Percentiles rank a stretch among this genome's conserved stretches.
These are phyloP conservation scores for Alternaria angustiovoidea DNA, from an alignment of 2,329 filamentous ascomycete genomes.

Conservation along the genomic window DNA sequence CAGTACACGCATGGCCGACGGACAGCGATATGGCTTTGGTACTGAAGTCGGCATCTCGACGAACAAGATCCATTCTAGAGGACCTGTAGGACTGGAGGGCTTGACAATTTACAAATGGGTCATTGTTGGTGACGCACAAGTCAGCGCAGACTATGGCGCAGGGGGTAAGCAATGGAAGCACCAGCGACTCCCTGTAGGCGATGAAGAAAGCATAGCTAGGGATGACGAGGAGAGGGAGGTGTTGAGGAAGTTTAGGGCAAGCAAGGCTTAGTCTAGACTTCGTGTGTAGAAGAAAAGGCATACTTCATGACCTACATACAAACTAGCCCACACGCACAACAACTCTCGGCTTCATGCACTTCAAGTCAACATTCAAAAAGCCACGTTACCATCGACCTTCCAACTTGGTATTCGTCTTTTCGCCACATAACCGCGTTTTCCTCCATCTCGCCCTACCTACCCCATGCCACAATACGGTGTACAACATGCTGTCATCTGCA, in stretches of 20 bases:
- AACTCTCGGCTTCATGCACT: neutral
- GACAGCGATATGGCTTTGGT: conserved; percentile 96
- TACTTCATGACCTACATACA: neutral
- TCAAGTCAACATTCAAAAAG: neutral
- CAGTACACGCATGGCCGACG: conserved; percentile 91
- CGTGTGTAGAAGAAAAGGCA: neutral
- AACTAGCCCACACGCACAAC: neutral
- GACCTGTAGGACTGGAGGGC: conserved; percentile 92
- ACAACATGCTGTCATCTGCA: neutral
- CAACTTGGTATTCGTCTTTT: neutral
- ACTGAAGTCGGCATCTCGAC: conserved; percentile 98
- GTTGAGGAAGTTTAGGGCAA: conserved; percentile 43
- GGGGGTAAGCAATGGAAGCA: conserved; percentile 67
- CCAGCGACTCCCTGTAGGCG: conserved; percentile 54
- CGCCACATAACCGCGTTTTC: neutral
- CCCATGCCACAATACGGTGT: neutral
- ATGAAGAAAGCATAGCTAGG: conserved; percentile 39
- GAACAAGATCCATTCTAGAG: conserved; percentile 95
- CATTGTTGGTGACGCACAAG: conserved; percentile 82
- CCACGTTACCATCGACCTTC: neutral
- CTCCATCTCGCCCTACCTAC: conserved; percentile 1
- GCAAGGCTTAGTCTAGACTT: conserved; percentile 7
- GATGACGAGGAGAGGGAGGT: conserved; percentile 46
- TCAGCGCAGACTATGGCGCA: conserved; percentile 75
- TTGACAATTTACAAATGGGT: conserved; percentile 98